phyloP scores from a whole-genome alignment of 305 asterid genomes.

The Solanum hybrid region DNA sequence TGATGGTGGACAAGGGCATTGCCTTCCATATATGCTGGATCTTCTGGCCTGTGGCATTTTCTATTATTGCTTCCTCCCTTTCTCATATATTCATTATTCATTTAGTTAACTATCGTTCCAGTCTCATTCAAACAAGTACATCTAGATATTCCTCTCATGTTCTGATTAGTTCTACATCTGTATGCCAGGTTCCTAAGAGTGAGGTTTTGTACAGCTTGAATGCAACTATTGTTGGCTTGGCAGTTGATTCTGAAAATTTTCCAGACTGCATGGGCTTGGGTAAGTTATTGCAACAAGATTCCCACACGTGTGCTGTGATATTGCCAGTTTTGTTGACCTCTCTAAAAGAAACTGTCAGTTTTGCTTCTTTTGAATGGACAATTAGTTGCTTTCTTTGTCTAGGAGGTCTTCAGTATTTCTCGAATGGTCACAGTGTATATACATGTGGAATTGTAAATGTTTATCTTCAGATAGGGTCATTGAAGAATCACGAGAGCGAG shows the following conservation, averaged over 20 bases:
- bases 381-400: neutral
- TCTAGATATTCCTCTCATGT: neutral
- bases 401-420: neutral
- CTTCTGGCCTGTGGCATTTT: neutral
- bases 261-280: conserved; percentile 91
- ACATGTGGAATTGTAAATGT: neutral
- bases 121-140: neutral
- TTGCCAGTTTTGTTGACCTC: neutral
- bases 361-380: neutral
- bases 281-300: conserved; percentile 22
- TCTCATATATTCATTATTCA: neutral
- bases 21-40: neutral
- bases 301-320: neutral
- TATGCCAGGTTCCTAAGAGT: conserved; percentile 49
- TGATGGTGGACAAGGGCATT: neutral
- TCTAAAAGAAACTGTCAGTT: neutral
- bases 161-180: neutral
- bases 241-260: conserved; percentile 42
- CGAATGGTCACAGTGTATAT: neutral
- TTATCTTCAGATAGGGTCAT: neutral
- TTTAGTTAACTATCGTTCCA: neutral
- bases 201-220: conserved; percentile 84
- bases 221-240: conserved; percentile 80
- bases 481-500: neutral
- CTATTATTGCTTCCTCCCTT: neutral